A percentile compares a stretch with the other conserved stretches of the same genome.
Evolutionary conservation across 805 yeast species (phyloP).

Genomic region (Yarrowia divulgata): DNA sequence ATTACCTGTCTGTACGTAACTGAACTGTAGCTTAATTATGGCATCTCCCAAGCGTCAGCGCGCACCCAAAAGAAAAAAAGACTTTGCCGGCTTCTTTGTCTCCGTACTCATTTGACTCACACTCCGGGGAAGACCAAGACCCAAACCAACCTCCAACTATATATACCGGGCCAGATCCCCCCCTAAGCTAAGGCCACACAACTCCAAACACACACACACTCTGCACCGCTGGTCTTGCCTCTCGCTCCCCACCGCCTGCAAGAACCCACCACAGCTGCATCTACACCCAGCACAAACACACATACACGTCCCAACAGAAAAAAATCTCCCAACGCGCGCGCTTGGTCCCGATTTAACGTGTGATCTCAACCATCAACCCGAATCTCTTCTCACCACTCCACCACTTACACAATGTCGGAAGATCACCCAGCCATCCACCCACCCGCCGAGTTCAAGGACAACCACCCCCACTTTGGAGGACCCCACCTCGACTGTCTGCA

Average conservation of each 20-base stretch:
- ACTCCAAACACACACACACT: too few species aligned
- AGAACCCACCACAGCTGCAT: not conserved
- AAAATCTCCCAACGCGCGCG: conserved; percentile 32
- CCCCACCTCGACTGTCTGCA: conserved; percentile 69
- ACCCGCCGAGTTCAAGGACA: conserved; percentile 44
- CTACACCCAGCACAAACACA: conserved; percentile 1
- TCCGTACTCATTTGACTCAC: conserved; percentile 9
- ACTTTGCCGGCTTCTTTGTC: not conserved
- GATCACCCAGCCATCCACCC: conserved; percentile 42
- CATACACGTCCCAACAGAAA: conserved; percentile 16
- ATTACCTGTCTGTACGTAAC: conserved; percentile 10
- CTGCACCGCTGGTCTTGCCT: not conserved
- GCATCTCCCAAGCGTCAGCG: conserved; percentile 1
- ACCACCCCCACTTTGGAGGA: conserved; percentile 56
- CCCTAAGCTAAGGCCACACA: not conserved
- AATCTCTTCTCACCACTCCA: not conserved
- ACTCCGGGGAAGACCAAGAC: conserved; percentile 6
- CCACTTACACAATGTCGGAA: conserved; percentile 24
- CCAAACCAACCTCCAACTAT: conserved; percentile 2
- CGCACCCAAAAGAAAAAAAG: too few species aligned
- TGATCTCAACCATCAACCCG: too few species aligned
- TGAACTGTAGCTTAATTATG: conserved; percentile 4
- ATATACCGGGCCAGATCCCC: conserved; percentile 6
- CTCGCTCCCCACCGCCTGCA: not conserved
- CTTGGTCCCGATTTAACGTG: not conserved